Evolutionary conservation across 805 yeast genomes (phyloP).

Genomic region (Kuraishia borneana): DNA sequence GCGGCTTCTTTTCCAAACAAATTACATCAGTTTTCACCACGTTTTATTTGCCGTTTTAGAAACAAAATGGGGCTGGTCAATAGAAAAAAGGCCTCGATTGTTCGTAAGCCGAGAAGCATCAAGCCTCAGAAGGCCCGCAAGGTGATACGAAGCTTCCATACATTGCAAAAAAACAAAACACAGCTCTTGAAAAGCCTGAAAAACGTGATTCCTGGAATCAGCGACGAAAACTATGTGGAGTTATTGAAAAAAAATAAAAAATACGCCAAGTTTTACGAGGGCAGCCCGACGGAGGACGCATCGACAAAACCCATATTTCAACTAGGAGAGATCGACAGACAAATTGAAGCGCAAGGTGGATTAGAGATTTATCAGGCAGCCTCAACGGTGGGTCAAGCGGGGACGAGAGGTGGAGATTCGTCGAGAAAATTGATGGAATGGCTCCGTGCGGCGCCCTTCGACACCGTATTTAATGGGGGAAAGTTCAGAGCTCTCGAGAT

Average conservation of each 20-base stretch:
- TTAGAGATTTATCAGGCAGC: constrained; percentile 74
- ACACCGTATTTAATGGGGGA: background rate
- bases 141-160: constrained; percentile 70
- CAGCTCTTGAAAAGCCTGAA: constrained; percentile 15
- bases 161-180: constrained; percentile 46
- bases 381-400: constrained; percentile 73
- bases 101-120: constrained; percentile 24
- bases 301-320: constrained; percentile 6
- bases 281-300: too few species aligned
- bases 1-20: too few species aligned
- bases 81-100: constrained; percentile 20
- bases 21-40: background rate
- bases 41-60: background rate
- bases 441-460: constrained; percentile 29
- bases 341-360: constrained; percentile 61
- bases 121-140: constrained; percentile 67
- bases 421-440: constrained; percentile 72
- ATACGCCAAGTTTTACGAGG: background rate
- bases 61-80: constrained; percentile 2
- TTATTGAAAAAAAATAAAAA: background rate
- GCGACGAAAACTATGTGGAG: constrained; percentile 8
- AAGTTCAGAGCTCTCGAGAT: constrained; percentile 55
- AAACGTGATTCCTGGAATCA: constrained; percentile 7
- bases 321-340: constrained; percentile 49
- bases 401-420: constrained; percentile 82